These are phyloP conservation scores for Leptographium flavum DNA, from an alignment of 2,329 filamentous ascomycete genomes.

Conservation along the genomic window DNA sequence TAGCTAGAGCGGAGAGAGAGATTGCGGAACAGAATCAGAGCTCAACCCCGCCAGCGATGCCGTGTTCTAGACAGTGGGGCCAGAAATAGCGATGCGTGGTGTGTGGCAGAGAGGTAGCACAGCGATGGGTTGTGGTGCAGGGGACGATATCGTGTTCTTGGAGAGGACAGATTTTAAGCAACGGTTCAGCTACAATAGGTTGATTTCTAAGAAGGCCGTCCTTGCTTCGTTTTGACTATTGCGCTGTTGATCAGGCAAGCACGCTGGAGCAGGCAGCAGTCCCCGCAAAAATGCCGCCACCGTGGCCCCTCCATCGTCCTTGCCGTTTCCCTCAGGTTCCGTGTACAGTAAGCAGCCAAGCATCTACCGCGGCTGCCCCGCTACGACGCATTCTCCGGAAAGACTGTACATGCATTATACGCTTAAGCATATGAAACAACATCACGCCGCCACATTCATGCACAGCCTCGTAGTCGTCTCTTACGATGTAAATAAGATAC, in stretches of 20 bases:
- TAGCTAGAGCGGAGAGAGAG: neutral
- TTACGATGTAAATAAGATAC: no score
- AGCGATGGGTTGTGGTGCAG: neutral
- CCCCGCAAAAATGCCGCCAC: conserved; percentile 1
- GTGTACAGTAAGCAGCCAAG: neutral
- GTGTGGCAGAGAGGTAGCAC: neutral
- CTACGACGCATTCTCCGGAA: neutral
- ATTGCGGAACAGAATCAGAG: neutral
- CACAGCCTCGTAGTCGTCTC: no score
- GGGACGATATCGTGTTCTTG: no score
- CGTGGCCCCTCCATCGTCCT: neutral
- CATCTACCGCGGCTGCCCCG: no score
- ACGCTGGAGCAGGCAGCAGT: neutral
- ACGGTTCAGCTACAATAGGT: no score
- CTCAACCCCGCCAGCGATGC: conserved; percentile 2
- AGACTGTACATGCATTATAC: no score
- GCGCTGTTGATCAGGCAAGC: neutral
- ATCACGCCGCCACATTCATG: no score
- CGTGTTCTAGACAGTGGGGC: conserved; percentile 5
- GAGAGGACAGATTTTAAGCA: no score
- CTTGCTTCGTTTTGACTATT: neutral
- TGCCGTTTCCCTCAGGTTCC: neutral
- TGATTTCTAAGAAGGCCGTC: conserved; percentile 1
- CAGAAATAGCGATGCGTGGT: neutral
- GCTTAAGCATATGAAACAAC: neutral